Percentiles rank a stretch among this genome's conserved stretches.
Evolutionary conservation across 257 asterid genomes (phyloP).

Genomic region (Fraxinus quadrangulata): DNA sequence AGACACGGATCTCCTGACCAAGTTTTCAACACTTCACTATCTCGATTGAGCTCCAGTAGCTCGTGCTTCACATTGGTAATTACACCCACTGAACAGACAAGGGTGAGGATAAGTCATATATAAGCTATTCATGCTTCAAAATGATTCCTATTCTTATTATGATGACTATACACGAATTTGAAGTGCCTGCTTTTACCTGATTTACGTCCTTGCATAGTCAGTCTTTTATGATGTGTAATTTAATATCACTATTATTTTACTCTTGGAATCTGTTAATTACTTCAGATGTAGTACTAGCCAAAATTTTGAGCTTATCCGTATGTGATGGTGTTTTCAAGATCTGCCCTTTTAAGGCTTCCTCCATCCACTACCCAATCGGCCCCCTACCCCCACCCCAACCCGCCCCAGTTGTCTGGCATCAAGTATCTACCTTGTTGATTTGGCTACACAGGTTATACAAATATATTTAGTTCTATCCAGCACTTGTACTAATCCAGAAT

Average conservation of each 20-base stretch:
- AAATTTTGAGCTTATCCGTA: not conserved
- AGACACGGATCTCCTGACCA: slow-evolving; percentile 79
- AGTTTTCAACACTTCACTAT: slow-evolving; percentile 42
- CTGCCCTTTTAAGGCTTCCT: not conserved
- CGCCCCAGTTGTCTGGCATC: not conserved
- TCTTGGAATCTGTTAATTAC: not conserved
- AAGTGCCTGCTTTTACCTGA: not conserved
- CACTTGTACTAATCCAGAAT: not conserved
- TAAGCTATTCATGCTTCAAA: not conserved
- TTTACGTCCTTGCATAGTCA: not conserved
- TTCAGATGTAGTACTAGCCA: not conserved
- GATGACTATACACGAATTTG: not conserved
- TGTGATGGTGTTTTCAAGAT: not conserved
- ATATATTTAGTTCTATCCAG: not conserved
- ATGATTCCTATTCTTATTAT: not conserved
- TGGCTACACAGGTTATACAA: not conserved
- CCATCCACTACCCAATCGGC: not conserved
- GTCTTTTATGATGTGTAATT: not conserved
- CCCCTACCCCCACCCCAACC: not conserved
- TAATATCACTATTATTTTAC: not conserved
- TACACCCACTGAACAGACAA: slow-evolving; percentile 40
- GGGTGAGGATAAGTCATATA: slow-evolving; percentile 6
- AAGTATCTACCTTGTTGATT: not conserved
- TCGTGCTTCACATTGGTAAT: slow-evolving; percentile 57
- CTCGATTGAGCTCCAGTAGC: slow-evolving; percentile 49